Base-by-base conservation (phyloP, 2,329 filamentous ascomycete species). In the Claviceps digitariae region DNA sequence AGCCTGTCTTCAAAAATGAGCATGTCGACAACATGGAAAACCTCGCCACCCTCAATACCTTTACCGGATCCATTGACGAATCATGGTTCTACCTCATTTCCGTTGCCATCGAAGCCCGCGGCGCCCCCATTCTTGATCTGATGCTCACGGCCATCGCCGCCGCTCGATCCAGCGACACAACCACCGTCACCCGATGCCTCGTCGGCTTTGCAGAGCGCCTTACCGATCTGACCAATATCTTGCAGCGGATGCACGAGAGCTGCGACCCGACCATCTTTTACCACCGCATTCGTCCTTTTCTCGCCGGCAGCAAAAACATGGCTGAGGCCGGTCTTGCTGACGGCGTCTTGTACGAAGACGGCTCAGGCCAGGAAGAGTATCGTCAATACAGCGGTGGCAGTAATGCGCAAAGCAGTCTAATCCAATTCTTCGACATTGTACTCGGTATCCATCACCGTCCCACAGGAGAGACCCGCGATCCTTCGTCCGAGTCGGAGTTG, bases 11-110 rank as follows among this genome's bases (percentile, higher is more conserved):
- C 64, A 72, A 82, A 55, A 81, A 88, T 57, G 90, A 96, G 67
- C 78, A 80, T 38, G 81, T 93, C 54, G 88, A 94, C 63, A 82
- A 82, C 58, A 77, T 97, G 47, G 84, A 93, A 63, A 97, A 98
- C 62, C 77, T 98, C 53, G 83, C 88, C 43, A 93, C 88, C 2
- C 76, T 97, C 56, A 82, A 83, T 62, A 96, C 93, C 17, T 94
- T 96, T 64, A 97, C 93, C 17, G 93, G 93, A 50, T 90, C 90
- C 8, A 75, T 95, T 53, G 93, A 98, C 65, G 93, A 98, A 71
- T 95, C 93, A 57, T 98, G 93, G 93, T 98, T 98, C 66, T 98
- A 97, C 66, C 77, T 98, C 13, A 82, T 97, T 51, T 96, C 90
- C 0, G 87, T 96, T 3, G 93, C 91, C 57, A 96, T 98, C 58